A percentile compares a stretch with the other conserved stretches of the same genome.
Evolutionary conservation across 2,329 filamentous ascomycete species (phyloP).

Genomic region (Ceratocystis papillata): DNA sequence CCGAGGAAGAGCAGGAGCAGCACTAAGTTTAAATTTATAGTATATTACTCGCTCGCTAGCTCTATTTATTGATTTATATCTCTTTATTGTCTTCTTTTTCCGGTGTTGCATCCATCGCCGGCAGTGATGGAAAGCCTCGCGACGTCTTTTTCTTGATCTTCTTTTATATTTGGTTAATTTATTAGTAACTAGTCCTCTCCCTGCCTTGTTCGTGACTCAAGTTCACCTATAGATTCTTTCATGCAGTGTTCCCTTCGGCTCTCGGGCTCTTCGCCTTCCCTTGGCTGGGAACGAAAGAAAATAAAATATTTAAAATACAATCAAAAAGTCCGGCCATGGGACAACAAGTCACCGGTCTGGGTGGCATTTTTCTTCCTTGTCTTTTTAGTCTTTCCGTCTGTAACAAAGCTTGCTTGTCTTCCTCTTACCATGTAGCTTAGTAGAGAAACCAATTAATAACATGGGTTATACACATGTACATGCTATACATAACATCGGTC

Average conservation of each 20-base stretch:
- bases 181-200: neutral
- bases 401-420: too few relatives aligned
- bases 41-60: neutral
- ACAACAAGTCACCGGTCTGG: too few relatives aligned
- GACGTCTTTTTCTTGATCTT: neutral
- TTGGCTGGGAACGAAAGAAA: too few relatives aligned
- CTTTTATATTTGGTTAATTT: neutral
- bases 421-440: too few relatives aligned
- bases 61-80: neutral
- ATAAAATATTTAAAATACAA: neutral
- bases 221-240: neutral
- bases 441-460: too few relatives aligned
- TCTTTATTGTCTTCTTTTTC: neutral
- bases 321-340: neutral
- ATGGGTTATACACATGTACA: too few relatives aligned
- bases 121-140: neutral
- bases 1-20: neutral
- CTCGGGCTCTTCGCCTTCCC: conserved; percentile 4
- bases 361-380: too few relatives aligned
- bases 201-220: neutral
- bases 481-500: neutral
- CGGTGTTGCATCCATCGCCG: neutral
- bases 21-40: neutral
- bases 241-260: neutral
- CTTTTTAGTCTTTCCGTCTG: too few relatives aligned